phyloP scores from a whole-genome alignment of 2,329 filamentous ascomycete species.

The Emergomyces pasteurianus region DNA sequence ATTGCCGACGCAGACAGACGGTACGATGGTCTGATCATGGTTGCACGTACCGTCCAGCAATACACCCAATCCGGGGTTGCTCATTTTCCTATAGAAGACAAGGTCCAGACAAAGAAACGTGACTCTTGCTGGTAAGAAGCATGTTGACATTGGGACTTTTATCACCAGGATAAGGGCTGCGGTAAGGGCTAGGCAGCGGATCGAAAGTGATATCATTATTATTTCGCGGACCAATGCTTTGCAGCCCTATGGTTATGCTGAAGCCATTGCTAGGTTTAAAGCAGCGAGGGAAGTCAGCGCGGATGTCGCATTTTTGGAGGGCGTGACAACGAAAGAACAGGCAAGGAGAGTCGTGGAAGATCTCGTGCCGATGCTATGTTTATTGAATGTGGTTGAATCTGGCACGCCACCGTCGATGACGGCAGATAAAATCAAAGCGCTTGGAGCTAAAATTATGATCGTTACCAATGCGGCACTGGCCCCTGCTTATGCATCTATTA shows the following conservation, averaged over 20 bases:
- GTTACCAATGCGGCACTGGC: conserved; percentile 20
- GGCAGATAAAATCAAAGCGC: conserved; percentile 17
- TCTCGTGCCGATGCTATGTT: conserved; percentile 18
- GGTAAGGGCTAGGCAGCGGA: conserved; percentile 21
- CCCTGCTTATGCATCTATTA: conserved; percentile 17
- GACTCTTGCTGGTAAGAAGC: conserved; percentile 30
- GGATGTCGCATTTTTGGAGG: conserved; percentile 24
- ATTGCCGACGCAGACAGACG: conserved; percentile 46
- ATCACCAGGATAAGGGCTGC: conserved; percentile 28
- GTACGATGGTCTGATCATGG: conserved; percentile 40
- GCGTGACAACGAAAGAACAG: conserved; percentile 18
- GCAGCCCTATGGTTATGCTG: conserved; percentile 29
- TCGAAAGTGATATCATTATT: conserved; percentile 31
- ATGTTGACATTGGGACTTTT: conserved; percentile 25
- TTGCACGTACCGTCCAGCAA: conserved; percentile 37
- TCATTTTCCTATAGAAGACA: conserved; percentile 47
- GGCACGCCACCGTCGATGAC: conserved; percentile 21
- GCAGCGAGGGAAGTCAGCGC: conserved; percentile 18
- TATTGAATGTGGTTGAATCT: conserved; percentile 26
- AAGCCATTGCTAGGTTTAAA: conserved; percentile 20
- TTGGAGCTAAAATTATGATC: conserved; percentile 26
- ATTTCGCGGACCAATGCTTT: conserved; percentile 34
- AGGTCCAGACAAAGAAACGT: conserved; percentile 36
- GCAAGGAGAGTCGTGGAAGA: conserved; percentile 15
- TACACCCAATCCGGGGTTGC: conserved; percentile 45